These are phyloP conservation scores for Biscogniauxia sp. DNA, from an alignment of 2,329 filamentous ascomycete species.

Conservation along the genomic window DNA sequence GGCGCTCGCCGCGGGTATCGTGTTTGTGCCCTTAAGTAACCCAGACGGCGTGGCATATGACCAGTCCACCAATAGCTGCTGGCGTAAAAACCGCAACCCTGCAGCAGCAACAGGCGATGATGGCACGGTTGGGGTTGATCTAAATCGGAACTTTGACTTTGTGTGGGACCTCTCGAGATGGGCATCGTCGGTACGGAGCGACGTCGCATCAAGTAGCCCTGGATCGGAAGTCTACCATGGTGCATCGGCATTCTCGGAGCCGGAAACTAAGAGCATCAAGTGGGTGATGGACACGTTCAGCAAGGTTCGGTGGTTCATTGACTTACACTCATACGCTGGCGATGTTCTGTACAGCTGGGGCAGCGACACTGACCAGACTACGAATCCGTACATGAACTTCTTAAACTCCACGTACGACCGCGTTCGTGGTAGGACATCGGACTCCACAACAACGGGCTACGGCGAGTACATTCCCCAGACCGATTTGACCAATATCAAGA, in stretches of 20 bases:
- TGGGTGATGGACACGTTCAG: constrained; percentile 50
- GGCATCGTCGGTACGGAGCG: constrained; percentile 35
- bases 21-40: constrained; percentile 52
- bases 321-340: constrained; percentile 55
- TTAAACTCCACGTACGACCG: constrained; percentile 50
- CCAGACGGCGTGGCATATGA: constrained; percentile 54
- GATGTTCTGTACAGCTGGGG: constrained; percentile 57
- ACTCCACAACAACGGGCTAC: constrained; percentile 38
- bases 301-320: constrained; percentile 55
- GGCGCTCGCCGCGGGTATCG: constrained; percentile 51
- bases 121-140: constrained; percentile 45
- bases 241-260: constrained; percentile 50
- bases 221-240: constrained; percentile 50
- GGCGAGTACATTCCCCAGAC: constrained; percentile 43
- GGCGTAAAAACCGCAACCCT: constrained; percentile 56
- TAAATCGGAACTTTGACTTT: constrained; percentile 59
- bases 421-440: constrained; percentile 45
- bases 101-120: constrained; percentile 33
- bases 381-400: constrained; percentile 48
- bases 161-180: constrained; percentile 53
- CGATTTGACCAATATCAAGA: constrained; percentile 36
- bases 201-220: constrained; percentile 42
- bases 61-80: constrained; percentile 48
- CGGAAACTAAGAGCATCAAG: constrained; percentile 54
- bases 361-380: constrained; percentile 50